Evolutionary conservation across 1,139 yeast species (phyloP), one percentile per base, ranked within the genome.

Genomic region (Kodamaea sp.): DNA sequence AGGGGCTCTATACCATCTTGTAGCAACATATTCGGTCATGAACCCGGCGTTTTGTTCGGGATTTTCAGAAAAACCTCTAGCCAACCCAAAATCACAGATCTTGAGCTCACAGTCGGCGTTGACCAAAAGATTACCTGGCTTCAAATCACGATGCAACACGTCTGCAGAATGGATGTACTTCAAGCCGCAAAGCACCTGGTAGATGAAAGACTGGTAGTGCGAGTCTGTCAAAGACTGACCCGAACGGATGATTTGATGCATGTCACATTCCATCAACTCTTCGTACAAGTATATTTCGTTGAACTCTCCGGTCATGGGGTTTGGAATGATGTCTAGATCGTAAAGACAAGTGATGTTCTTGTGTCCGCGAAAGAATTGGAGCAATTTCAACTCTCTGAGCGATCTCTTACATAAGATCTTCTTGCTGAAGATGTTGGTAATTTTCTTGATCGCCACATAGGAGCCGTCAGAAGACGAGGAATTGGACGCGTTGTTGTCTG

Each of bases 1-100:
- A 0, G 98, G 98, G 1, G 98, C 98, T 46, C 98, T 70, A 61
- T 92, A 92, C 97, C 98, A 92, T 55, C 97, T 73, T 1, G 98
- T 90, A 20, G 98, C 97, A 21, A 92, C 97, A 58, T 92, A 92
- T 57, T 92, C 98, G 0, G 98, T 92, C 72, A 90, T 67, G 51
- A 84, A 89, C 11, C 96, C 96, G 22, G 89, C 87, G 51, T 92
- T 90, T 47, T 82, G 84, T 44, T 83, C 94, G 0, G 90, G 86
- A 48, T 85, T 85, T 42, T 78, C 81, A 18, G 89, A 80, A 56
- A 83, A 90, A n/a, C 97, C 97, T 54, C 98, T 76, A 2, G 98
- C 97, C 36, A 92, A 74, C 7, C 98, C 97, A 59, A 92, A 92
- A 62, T 92, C 98, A 66, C 97, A 90, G 39, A 92, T 90, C 58